Evolutionary conservation across 192 early-diverging fungal species (phyloP), one percentile per base, ranked within the genome.

Genomic region (Irineochytrium annulatum): DNA sequence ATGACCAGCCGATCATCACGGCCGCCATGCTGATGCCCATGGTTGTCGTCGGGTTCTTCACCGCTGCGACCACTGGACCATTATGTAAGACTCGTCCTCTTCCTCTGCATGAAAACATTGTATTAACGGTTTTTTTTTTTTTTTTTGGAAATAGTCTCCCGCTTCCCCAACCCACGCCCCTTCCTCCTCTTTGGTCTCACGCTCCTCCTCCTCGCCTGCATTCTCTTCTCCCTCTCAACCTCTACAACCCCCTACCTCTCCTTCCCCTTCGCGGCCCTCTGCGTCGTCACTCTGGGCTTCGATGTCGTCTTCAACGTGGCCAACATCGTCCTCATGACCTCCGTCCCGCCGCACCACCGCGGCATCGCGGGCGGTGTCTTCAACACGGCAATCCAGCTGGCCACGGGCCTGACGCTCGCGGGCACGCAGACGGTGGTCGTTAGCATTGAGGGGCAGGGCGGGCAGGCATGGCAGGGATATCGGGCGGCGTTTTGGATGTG

Each of bases 321-420:
- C 28, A 57, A 57, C 34, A 57, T 57, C 24, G 37, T 57, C 2
- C 13, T 57, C 17, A 57, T 57, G 34, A 41, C 34, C 17, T 27
- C 20, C 2, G 33, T 35, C n/a, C 22, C 31, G 26, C 37, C 14
- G 56, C 37, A 57, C 37, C 56, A 57, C 34, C 56, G 56, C 19
- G 52, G 62, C 33, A 65, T 70, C 20, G 61, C 63, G 33, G 69
- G 69, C 11, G 69, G 69, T 3, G 24, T 70, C 19, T 58, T 70
- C 48, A 64, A 70, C 62, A 70, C 69, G 19, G 63, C 57, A 16
- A 59, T 70, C 45, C 69, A 70, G 44, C 31, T 70, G 34, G 69
- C 62, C 19, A 37, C 27, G 17, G 69, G 69, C 0, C 26, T 70
- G 41, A 62, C 54, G 19, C 49, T 70, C 34, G 69, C 69, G 11